A percentile compares a stretch with the other conserved stretches of the same genome.
These are phyloP conservation scores for Erythrophleum fordii DNA, from an alignment of 306 rosid genomes.

Conservation along the genomic window DNA sequence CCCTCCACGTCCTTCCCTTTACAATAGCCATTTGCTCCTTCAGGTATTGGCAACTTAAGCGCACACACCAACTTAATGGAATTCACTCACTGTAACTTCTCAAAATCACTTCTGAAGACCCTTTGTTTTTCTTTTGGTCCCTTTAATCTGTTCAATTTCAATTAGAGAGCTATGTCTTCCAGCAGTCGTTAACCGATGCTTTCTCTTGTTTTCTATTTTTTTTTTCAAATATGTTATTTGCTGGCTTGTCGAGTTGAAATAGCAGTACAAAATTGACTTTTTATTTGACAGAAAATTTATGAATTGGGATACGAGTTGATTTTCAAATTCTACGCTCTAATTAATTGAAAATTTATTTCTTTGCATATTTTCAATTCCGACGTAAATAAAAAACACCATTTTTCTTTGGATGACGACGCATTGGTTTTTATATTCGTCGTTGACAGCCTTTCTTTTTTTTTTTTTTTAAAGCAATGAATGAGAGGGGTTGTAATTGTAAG, in stretches of 20 bases:
- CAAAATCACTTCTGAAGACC: background rate
- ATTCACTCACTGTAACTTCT: background rate
- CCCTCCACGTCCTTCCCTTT: slow-evolving; percentile 38
- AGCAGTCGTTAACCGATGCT: background rate
- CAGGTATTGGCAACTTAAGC: slow-evolving; percentile 20
- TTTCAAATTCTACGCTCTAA: background rate
- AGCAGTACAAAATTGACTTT: background rate
- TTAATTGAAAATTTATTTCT: background rate
- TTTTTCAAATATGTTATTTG: background rate
- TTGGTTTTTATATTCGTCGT: slow-evolving; percentile 1
- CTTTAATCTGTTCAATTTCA: background rate
- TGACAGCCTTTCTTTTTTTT: background rate
- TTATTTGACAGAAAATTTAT: background rate
- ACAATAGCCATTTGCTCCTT: background rate
- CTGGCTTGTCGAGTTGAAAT: background rate
- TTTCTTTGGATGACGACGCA: background rate
- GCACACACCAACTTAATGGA: background rate
- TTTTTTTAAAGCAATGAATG: background rate
- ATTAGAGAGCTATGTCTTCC: background rate
- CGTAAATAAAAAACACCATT: background rate
- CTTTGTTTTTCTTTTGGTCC: background rate
- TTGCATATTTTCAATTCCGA: background rate
- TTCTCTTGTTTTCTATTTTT: background rate
- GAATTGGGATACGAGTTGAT: background rate
- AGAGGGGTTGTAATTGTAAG: background rate